Evolutionary conservation across 495 filamentous ascomycete species (phyloP), one percentile per base, ranked within the genome.

Genomic region (Lasiosphaeriaceae sp.): DNA sequence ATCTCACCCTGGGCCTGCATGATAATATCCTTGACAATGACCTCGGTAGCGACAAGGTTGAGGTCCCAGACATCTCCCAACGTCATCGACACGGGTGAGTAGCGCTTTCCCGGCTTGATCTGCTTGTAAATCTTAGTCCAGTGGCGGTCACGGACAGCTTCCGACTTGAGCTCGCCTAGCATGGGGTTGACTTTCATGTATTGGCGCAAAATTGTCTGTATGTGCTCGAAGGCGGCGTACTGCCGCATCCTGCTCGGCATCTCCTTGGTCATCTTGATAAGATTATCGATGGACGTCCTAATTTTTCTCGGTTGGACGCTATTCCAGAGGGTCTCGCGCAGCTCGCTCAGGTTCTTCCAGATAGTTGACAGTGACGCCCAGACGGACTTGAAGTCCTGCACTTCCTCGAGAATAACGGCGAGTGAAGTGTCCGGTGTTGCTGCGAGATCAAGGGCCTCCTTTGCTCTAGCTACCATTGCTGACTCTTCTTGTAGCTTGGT

Each of bases 241-340:
- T 99, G 94, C 47, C 94, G 86, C 95, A 97, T 99, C 45, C 94
- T 86, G 71, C 90, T 96, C 0, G 94, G 94, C 94, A 99, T 99
- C 57, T 97, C 92, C 76, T 96, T 99, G 47, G 92, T 96, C 87
- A 96, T 94, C 74, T 96, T 96, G 67, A 97, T 89, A 26, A 97
- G 80, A 35, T 85, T 84, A 66, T 99, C 94, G 48, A 99, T 83
- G 16, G 90, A 86, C 55, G 89, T 82, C 26, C 95, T 83, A 57
- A 97, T 82, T 72, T 97, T 97, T 45, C 94, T 81, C 2, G 94
- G 91, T 64, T 96, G 89, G 2, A 97, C 86, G 66, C 88, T 96
- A 31, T 86, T 91, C 94, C 94, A 99, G 0, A 92, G 83, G 22
- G 80, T 87, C 59, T 97, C 95, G 14, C 90, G 84, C 24, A 97